phyloP scores from a whole-genome alignment of 192 early-diverging fungal species.

The Jimgerdemannia flammicorona region DNA sequence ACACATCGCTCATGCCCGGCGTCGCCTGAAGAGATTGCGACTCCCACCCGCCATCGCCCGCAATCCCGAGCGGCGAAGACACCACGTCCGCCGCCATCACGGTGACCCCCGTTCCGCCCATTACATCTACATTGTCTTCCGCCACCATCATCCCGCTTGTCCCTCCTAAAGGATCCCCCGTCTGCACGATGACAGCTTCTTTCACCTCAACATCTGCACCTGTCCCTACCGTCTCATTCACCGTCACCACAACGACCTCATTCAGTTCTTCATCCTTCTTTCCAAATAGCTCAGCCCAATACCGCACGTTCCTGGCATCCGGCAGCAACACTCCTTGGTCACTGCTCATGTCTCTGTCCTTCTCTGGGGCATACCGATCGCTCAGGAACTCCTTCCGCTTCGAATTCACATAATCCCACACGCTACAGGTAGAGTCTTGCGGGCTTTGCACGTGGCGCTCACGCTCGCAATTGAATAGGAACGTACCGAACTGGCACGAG shows the following conservation, averaged over 20 bases:
- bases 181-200: not conserved
- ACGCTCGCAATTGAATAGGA: constrained; percentile 85
- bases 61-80: not conserved
- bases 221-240: no score
- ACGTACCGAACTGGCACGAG: constrained; percentile 92
- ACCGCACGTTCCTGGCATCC: constrained; percentile 55
- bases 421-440: constrained; percentile 34
- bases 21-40: not conserved
- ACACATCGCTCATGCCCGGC: not conserved
- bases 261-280: constrained; percentile 55
- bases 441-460: constrained; percentile 59
- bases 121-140: not conserved
- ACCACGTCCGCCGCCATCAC: not conserved
- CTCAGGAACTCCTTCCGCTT: constrained; percentile 55
- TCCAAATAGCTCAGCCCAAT: constrained; percentile 71
- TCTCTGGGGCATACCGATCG: constrained; percentile 51
- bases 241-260: constrained; percentile 12
- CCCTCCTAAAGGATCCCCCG: not conserved
- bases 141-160: not conserved
- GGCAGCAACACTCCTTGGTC: constrained; percentile 66
- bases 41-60: not conserved
- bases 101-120: not conserved
- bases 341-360: constrained; percentile 37
- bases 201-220: not conserved
- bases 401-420: constrained; percentile 81